These are phyloP conservation scores for Closterium sp. DNA, from an alignment of 139 green algal genomes.

Conservation along the genomic window DNA sequence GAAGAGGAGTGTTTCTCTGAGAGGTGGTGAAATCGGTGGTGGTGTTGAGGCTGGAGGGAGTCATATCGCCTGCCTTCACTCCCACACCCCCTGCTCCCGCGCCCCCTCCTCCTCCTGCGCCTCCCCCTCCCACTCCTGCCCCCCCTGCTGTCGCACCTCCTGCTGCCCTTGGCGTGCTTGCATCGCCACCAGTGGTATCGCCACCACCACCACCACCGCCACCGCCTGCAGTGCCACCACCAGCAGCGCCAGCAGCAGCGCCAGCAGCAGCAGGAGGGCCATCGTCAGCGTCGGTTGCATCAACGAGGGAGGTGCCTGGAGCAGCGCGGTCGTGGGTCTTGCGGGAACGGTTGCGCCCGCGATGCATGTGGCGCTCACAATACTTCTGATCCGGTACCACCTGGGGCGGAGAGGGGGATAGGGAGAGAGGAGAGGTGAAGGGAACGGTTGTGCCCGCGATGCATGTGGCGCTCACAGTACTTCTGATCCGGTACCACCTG, in stretches of 20 bases:
- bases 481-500: conserved; percentile 43
- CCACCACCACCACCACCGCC: background rate
- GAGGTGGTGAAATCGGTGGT: background rate
- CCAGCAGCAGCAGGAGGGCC: background rate
- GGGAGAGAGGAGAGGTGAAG: background rate
- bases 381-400: conserved; percentile 48
- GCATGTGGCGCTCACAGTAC: conserved; percentile 49
- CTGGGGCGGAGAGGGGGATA: background rate
- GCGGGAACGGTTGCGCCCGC: conserved; percentile 22
- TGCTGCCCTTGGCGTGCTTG: background rate
- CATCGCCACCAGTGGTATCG: background rate
- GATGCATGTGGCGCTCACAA: conserved; percentile 46
- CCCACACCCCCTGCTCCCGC: background rate
- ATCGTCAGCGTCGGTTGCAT: background rate
- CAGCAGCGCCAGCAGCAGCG: background rate
- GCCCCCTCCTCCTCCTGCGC: no score
- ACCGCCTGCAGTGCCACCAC: background rate
- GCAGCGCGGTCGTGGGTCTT: background rate
- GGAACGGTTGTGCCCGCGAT: no score
- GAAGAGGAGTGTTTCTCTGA: background rate
- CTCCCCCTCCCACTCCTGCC: background rate
- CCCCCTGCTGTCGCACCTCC: background rate
- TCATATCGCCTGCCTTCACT: background rate
- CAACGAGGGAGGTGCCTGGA: conserved; percentile 1
- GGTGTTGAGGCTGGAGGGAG: background rate